Conservation (phyloP, 2,329 filamentous ascomycete genomes). For the Ascochyta koolunga region DNA sequence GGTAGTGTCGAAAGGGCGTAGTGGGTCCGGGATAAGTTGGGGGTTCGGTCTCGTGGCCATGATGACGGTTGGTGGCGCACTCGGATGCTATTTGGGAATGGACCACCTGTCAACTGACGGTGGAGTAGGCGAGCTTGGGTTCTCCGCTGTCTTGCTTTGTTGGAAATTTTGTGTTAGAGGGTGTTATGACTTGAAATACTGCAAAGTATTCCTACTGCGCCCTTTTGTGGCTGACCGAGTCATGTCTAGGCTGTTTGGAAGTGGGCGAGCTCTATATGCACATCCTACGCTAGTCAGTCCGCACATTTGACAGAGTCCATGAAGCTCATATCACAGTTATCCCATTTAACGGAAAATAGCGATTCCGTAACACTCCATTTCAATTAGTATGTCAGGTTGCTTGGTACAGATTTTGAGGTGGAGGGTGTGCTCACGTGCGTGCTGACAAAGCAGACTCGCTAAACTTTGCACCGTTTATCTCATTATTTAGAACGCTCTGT, state of each 20-base stretch:
- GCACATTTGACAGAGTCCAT: too few species aligned
- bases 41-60: constrained; percentile 5
- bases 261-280: neutral
- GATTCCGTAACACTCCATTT: too few species aligned
- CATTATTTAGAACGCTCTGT: too few species aligned
- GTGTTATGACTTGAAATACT: too few species aligned
- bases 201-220: neutral
- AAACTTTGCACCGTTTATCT: too few species aligned
- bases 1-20: constrained; percentile 28
- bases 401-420: neutral
- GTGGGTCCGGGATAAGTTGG: constrained; percentile 1
- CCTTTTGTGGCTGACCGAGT: constrained; percentile 10
- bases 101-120: neutral
- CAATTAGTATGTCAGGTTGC: too few species aligned
- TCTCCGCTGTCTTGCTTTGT: neutral
- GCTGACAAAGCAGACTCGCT: constrained; percentile 12
- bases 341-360: too few species aligned
- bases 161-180: too few species aligned
- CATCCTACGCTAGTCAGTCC: neutral
- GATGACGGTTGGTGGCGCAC: too few species aligned
- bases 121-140: neutral
- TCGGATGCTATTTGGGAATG: too few species aligned
- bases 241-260: neutral
- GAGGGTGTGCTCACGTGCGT: neutral
- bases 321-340: too few species aligned